Base-by-base conservation (phyloP, 2,329 filamentous ascomycete species). In the Penicillium aurantiogriseum region DNA sequence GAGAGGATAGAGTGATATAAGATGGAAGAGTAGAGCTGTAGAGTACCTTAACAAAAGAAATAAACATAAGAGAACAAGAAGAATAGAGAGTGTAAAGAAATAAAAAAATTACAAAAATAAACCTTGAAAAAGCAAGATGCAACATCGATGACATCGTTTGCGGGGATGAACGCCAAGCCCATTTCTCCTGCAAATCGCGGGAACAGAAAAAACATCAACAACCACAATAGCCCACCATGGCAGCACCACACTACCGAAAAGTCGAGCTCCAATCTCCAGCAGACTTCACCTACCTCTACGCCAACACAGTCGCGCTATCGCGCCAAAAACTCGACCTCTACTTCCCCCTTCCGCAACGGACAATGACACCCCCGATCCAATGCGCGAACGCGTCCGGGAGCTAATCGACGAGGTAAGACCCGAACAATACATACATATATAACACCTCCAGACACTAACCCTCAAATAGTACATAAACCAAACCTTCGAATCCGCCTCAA, bases 211-310 rank as follows among this genome's bases (percentile, higher is more conserved):
- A 43, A 53, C 42, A 49, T 44, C 57, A 23, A 10, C 44, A 25
- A 48, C 40, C 49, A 49, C 56, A 50, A 56, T 38, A 25, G 51
- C 10, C 54, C n/a, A 67, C 56, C 54, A 71, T 73, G 66, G 66
- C 68, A 59, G 65, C 71, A 43, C 56, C 56, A 49, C 75, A 79
- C 65, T 74, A 81, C 63, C 77, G 79, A 63, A 80, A 80, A 66
- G 76, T 81, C 66, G 79, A 81, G 58, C 75, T 81, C n/a, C 79
- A 81, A 67, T 77, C 79, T 44, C 71, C 78, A 54, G 73, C 74
- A 57, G 79, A 81, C 70, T 76, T 81, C 50, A 76, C 74, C 52
- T 81, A 79, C 58, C 77, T 81, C 47, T 77, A 79, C 60, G 67
- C 70, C 59, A 81, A 81, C 67, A 74, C 78, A 27, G 63, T 75